Base-by-base conservation (phyloP, 495 filamentous ascomycete species). In the Umbilicaria muhlenbergii region DNA sequence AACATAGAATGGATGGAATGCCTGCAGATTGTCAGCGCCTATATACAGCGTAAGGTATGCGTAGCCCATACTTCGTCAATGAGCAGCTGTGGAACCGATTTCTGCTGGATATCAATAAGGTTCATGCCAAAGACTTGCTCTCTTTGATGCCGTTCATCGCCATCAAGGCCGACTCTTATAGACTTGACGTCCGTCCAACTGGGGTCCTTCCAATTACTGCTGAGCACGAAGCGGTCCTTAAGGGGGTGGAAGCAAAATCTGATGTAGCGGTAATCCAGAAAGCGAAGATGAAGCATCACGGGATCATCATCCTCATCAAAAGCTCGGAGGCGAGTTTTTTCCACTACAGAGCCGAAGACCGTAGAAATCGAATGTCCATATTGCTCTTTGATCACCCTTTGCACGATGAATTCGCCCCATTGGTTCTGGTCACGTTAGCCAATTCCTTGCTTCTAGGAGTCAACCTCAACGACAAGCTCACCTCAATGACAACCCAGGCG, bases 1-100 rank as follows among this genome's bases (percentile, higher is more conserved):
- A 32, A 95, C 79, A 55, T 96, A 99, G 63, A 99, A 96, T 3
- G 92, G 92, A 55, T 96, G 91, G 57, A 99, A 86, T 3, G 81
- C 86, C 81, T 91, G 49, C 12, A 13, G 8, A 34, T 6, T 2
- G 24, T 28, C 24, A 28, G 24, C 24, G 24, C 24, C 24, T 28
- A 10, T 0, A 3, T 34, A 38, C 16, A 16, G 39, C 36, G 11
- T 16, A 32, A 21, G 3, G 15, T 13, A 42, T 16, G 24, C 1
- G 24, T 28, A 28, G 24, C 6, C 24, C 70, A 47, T 58, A 89
- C 85, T 65, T 96, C 92, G 56, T 96, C 88, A 15, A 93, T 65
- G 17, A 99, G 75, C 39, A 99, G 71, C 50, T 89, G 86, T 32
- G 71, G 67, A 37, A 81, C 63, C 6, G 79, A 79, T 55, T 95